A percentile compares a stretch with the other conserved stretches of the same genome.
Evolutionary conservation across 768 basidiomycete species (phyloP).

Genomic region (Leccinellum albellum): DNA sequence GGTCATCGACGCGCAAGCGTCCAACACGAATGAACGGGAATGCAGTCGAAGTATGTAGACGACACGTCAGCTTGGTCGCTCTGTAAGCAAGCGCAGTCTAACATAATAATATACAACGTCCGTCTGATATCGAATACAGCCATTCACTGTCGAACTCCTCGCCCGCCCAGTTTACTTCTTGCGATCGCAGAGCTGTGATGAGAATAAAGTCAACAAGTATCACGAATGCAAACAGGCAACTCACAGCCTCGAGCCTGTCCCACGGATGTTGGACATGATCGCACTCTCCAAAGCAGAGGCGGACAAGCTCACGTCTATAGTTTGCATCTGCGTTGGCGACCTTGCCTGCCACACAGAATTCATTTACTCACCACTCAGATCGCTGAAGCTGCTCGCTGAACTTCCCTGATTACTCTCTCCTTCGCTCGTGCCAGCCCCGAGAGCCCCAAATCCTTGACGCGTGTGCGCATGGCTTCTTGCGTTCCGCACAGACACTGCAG

Average conservation of each 20-base stretch:
- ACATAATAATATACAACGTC: neutral
- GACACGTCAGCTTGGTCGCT: slow-evolving; percentile 6
- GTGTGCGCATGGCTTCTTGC: slow-evolving; percentile 49
- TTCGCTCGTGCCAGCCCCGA: slow-evolving; percentile 44
- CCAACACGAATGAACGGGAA: slow-evolving; percentile 21
- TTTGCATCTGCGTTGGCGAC: neutral
- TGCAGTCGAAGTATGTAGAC: slow-evolving; percentile 16
- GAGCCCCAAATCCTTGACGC: slow-evolving; percentile 42
- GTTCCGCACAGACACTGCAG: slow-evolving; percentile 52
- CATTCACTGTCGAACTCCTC: slow-evolving; percentile 28
- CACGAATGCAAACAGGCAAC: slow-evolving; percentile 27
- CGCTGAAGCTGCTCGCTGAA: slow-evolving; percentile 80
- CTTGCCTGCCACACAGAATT: neutral
- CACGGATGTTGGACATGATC: slow-evolving; percentile 68
- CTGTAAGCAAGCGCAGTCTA: slow-evolving; percentile 11
- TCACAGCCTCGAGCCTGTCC: slow-evolving; percentile 66
- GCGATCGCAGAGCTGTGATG: slow-evolving; percentile 33
- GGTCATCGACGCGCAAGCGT: slow-evolving; percentile 16
- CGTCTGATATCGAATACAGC: neutral
- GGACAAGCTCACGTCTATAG: slow-evolving; percentile 66
- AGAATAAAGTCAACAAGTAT: slow-evolving; percentile 1
- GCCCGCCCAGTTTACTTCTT: slow-evolving; percentile 29
- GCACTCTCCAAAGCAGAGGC: slow-evolving; percentile 80
- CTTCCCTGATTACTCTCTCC: slow-evolving; percentile 65
- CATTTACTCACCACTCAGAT: slow-evolving; percentile 67